Base-by-base conservation (phyloP, 257 asterid species). In the Paraleonurus japonicus region DNA sequence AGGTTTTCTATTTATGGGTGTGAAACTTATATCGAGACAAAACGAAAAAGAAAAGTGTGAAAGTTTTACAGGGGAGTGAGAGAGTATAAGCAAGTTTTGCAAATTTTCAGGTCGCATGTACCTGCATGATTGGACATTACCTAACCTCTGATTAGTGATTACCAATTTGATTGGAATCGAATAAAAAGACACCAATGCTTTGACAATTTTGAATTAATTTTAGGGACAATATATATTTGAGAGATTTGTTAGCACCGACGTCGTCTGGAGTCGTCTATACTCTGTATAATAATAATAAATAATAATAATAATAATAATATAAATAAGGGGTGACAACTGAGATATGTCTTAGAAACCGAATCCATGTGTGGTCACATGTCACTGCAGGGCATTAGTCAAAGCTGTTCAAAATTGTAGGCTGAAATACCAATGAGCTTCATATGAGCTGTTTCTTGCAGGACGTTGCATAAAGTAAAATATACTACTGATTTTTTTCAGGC, bases 301-400 rank as follows among this genome's bases (percentile, higher is more conserved):
- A 65, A 4, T 20, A n/a, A n/a, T n/a, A n/a, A n/a, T n/a, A n/a
- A n/a, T n/a, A n/a, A n/a, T n/a, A n/a, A n/a, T n/a, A n/a, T n/a
- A n/a, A n/a, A n/a, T n/a, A n/a, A n/a, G n/a, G n/a, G n/a, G 65
- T 37, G 12, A 32, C 12, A 27, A 76, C 11, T 76, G 41, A 63
- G 61, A 69, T 61, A 45, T 63, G 45, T 24, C 19, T 69, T 58
- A 24, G 59, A 57, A 58, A 37, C 32, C 23, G 62, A 69, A 12
- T 70, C 59, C 83, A 69, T 71, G 84, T 75, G 82, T 63, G n/a
- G 69, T 69, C 83, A 78, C 85, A 75, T 83, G 87, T 47, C 22
- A n/a, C 10, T 41, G n/a, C n/a, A n/a, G 0, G 64, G 66, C 74
- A 75, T 61, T 57, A 65, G 83, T 83, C 85, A 80, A 76, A 17